These are phyloP conservation scores for Halteria grandinella DNA, from an alignment of 73 alveolate genomes.

Conservation along the genomic window DNA sequence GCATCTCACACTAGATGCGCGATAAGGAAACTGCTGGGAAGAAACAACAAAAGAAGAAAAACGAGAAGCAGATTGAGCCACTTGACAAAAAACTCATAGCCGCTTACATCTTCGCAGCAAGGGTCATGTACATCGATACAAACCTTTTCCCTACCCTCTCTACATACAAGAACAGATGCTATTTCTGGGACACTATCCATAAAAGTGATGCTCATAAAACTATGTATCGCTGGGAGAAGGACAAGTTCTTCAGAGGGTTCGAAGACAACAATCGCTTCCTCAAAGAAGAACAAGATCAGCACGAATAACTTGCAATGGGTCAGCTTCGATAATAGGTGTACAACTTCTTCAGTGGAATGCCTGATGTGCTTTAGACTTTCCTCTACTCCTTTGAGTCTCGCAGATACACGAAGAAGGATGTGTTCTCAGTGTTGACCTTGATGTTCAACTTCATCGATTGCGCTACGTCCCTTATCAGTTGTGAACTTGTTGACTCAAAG, in stretches of 20 bases:
- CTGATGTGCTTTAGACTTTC: slow-evolving; percentile 39
- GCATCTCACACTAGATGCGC: no score
- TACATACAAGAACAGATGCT: slow-evolving; percentile 53
- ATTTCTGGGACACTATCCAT: slow-evolving; percentile 62
- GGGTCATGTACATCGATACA: slow-evolving; percentile 44
- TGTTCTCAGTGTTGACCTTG: slow-evolving; percentile 18
- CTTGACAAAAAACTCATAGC: slow-evolving; percentile 49
- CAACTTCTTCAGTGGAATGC: slow-evolving; percentile 35
- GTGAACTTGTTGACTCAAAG: slow-evolving; percentile 47
- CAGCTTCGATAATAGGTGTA: neutral
- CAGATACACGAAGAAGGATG: neutral
- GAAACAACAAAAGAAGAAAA: no score
- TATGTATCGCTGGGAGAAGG: slow-evolving; percentile 61
- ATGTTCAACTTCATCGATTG: neutral
- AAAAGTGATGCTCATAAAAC: slow-evolving; percentile 46
- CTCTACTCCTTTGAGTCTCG: slow-evolving; percentile 10
- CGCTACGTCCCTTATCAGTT: slow-evolving; percentile 45
- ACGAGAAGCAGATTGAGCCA: no score
- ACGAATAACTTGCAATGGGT: slow-evolving; percentile 20
- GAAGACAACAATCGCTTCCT: slow-evolving; percentile 17
- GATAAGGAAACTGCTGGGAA: no score
- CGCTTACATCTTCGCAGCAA: slow-evolving; percentile 3
- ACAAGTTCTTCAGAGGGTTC: slow-evolving; percentile 11
- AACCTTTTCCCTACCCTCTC: slow-evolving; percentile 55
- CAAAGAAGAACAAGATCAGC: slow-evolving; percentile 1